Percentiles rank a stretch among this genome's conserved stretches.
Conservation (phyloP, 2,329 filamentous ascomycete genomes). For the Ceratocystis alfenasii region DNA sequence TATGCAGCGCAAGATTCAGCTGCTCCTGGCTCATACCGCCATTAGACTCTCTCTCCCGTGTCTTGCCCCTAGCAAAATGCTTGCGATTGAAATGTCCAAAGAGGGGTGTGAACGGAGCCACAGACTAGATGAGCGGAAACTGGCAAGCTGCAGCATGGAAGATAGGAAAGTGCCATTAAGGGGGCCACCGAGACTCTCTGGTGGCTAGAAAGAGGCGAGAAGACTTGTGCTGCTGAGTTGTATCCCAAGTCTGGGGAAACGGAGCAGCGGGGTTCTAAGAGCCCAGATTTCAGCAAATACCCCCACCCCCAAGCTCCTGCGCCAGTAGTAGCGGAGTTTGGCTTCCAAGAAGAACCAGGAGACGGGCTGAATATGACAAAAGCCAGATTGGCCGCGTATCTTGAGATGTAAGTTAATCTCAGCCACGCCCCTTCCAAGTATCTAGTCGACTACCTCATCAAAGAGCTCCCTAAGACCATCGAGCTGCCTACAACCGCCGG, state of each 20-base stretch:
- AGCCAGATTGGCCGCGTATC: slow-evolving; percentile 45
- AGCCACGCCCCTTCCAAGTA: slow-evolving; percentile 20
- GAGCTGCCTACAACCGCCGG: slow-evolving; percentile 48
- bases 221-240: slow-evolving; percentile 52
- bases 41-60: no score
- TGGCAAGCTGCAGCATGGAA: slow-evolving; percentile 26
- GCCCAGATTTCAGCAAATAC: no score
- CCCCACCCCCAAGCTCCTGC: no score
- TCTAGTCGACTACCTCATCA: slow-evolving; percentile 54
- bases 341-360: background rate
- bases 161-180: slow-evolving; percentile 48
- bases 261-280: slow-evolving; percentile 1
- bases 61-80: no score
- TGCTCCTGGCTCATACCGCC: no score
- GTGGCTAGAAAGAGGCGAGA: slow-evolving; percentile 47
- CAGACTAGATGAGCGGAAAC: slow-evolving; percentile 36
- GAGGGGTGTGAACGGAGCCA: slow-evolving; percentile 25
- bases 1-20: no score
- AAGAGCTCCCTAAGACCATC: slow-evolving; percentile 48
- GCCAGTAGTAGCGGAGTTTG: background rate
- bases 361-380: slow-evolving; percentile 40
- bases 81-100: background rate
- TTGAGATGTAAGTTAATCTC: slow-evolving; percentile 36
- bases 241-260: slow-evolving; percentile 38
- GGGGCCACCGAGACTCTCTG: slow-evolving; percentile 42